Conservation (phyloP, 345 rosid genomes). For the Linum lewisii region DNA sequence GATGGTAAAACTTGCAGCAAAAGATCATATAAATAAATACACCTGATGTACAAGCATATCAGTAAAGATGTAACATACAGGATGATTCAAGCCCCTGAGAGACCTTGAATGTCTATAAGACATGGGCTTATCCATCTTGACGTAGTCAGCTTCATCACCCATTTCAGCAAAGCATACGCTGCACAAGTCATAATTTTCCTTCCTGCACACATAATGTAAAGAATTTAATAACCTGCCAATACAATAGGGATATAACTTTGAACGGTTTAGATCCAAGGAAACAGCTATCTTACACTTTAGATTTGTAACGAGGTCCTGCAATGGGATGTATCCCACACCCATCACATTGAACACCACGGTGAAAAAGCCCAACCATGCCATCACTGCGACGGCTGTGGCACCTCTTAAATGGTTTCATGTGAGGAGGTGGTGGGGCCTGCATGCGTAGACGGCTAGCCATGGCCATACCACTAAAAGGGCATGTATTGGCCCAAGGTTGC, state of each 20-base stretch:
- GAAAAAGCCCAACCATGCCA: constrained; percentile 41
- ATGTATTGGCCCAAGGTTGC: constrained; percentile 19
- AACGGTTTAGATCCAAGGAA: neutral
- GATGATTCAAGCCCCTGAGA: constrained; percentile 25
- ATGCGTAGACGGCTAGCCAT: constrained; percentile 13
- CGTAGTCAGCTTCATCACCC: constrained; percentile 61
- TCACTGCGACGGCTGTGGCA: constrained; percentile 17
- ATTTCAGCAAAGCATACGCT: constrained; percentile 60
- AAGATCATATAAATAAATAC: neutral
- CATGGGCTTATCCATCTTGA: constrained; percentile 57
- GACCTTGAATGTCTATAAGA: constrained; percentile 19
- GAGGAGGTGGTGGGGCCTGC: constrained; percentile 4
- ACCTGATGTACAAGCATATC: neutral
- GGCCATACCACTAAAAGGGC: constrained; percentile 51
- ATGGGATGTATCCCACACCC: constrained; percentile 90
- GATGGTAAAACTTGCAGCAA: neutral
- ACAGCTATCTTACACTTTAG: constrained; percentile 62
- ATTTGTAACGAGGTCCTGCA: constrained; percentile 77
- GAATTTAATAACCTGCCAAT: neutral
- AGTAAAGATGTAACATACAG: constrained; percentile 24
- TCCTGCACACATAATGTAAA: constrained; percentile 31
- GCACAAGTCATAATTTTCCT: constrained; percentile 86
- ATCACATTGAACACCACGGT: constrained; percentile 79
- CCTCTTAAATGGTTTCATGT: constrained; percentile 20
- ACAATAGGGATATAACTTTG: neutral